Base-by-base conservation (phyloP, 495 filamentous ascomycete genomes). In the Penicillium tannophilum region DNA sequence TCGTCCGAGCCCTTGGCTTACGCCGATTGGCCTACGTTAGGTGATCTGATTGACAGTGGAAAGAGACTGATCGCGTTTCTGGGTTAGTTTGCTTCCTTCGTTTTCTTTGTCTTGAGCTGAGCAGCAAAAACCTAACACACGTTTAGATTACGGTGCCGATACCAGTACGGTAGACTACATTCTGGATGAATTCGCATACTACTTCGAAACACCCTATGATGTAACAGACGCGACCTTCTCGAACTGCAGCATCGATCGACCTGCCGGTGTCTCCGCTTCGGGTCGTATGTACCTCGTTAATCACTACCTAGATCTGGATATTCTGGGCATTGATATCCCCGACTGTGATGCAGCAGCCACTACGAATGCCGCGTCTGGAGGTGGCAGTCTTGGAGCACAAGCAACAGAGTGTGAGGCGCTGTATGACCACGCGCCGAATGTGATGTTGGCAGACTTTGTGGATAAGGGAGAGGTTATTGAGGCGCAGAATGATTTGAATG, bases 151-250 rank as follows among this genome's bases (percentile, higher is more conserved):
- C 60, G 79, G 86, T 54, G 76, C 79, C 28, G 54, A 82, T 54
- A 71, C 77, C 46, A 51, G 64, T 9, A 59, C 64, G 2, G 79
- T 83, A 51, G 77, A 86, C 0, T 90, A 86, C 70, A 82, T 91
- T n/a, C 79, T 89, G 24, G 67, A 81, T 56, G 86, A 92, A 66
- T 92, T 90, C 70, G 70, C 76, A 53, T 79, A 89, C 69, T 82
- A 88, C 64, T 92, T 90, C 68, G 88, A 91, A 71, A 91, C 86
- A 0, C 70, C 86, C 14, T 92, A 76, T 66, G 84, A 85, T 53
- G 79, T 85, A 5, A 83, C 80, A 4, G 79, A 83, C 57, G 42
- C 73, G 9, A 59, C 68, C 10, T 79, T 81, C 59, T 63, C 70
- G 1, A 63, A 78, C 70, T 92, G 88, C 74, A 80, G 74, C 9